Evolutionary conservation across 1,284 basidiomycete genomes (phyloP), one percentile per base, ranked within the genome.

Genomic region (Ustilago nuda): DNA sequence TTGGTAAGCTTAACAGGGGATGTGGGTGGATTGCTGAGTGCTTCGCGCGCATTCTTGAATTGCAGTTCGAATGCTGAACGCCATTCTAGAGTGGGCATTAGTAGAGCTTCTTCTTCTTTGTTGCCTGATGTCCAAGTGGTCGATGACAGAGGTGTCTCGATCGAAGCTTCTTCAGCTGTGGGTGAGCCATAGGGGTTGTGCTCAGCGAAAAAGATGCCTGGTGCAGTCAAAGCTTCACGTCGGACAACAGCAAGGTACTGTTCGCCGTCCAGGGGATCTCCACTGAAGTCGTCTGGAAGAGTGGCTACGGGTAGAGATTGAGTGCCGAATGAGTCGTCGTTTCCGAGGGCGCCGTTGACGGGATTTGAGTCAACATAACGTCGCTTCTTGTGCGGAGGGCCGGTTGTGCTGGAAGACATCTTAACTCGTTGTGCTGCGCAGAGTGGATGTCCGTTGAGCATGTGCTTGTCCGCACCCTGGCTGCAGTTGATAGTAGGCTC

Each of bases 181-280:
- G 43, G 6, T 3, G 36, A n/a, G 8, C 39, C 78, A 46, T 76
- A 81, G 0, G 80, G 75, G 45, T 81, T 79, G 60, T 66, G 63
- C 1, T 65, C 41, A 6, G 78, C 78, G 15, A 65, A 63, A 17
- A 74, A 77, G 36, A 77, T 50, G 19, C 58, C 50, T 3, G 78
- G 78, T 19, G 65, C 66, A 32, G 66, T 54, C 0, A 66, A 66
- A 27, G 78, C 77, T 59, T 80, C 72, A 3, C 69, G 61, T 65
- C 82, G 65, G 19, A 84, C 83, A 37, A 83, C 65, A 8, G 83
- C 83, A 0, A 84, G 69, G 48, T 84, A 84, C 56, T 82, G 70
- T 48, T 73, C 74, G 4, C 83, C 83, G 39, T 83, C 81, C 2
- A 66, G 4, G 6, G 83, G 82, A 2, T 81, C 61, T 4, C 82